These are phyloP conservation scores for Lenzites betulinus DNA, from an alignment of 768 basidiomycete species.

Conservation along the genomic window DNA sequence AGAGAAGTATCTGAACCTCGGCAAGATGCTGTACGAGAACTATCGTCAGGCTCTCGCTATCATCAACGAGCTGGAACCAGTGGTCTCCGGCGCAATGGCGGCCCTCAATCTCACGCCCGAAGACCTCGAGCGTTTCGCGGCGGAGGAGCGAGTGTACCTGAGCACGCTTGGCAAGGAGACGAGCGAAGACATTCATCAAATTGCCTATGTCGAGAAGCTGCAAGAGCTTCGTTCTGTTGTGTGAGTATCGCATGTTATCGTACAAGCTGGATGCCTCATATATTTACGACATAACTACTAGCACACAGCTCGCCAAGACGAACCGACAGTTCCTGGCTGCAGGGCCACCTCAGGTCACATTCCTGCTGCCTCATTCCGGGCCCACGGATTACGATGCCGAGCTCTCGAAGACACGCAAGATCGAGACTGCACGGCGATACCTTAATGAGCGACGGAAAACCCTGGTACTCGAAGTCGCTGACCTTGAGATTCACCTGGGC, in stretches of 20 bases:
- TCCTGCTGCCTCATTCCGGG: not conserved
- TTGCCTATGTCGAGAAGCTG: conserved; percentile 37
- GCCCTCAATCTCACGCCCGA: conserved; percentile 14
- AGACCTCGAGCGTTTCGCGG: conserved; percentile 27
- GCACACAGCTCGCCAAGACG: not conserved
- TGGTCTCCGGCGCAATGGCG: conserved; percentile 16
- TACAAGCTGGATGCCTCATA: not conserved
- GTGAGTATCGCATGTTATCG: conserved; percentile 2
- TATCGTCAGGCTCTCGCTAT: conserved; percentile 34
- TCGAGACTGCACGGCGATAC: no score
- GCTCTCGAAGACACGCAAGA: no score
- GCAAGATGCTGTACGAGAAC: conserved; percentile 30
- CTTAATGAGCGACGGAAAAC: no score
- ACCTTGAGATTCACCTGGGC: no score
- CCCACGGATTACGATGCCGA: not conserved
- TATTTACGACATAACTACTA: not conserved
- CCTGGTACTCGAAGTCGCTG: no score
- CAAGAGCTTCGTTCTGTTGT: conserved; percentile 17
- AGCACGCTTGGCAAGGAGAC: conserved; percentile 28
- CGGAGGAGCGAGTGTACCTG: conserved; percentile 33
- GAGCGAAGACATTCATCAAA: conserved; percentile 28
- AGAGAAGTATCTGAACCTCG: conserved; percentile 38
- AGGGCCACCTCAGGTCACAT: not conserved
- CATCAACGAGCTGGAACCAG: conserved; percentile 20
- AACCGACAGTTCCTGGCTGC: not conserved